phyloP scores from a whole-genome alignment of 345 rosid genomes.

The Melaleuca alternifolia region DNA sequence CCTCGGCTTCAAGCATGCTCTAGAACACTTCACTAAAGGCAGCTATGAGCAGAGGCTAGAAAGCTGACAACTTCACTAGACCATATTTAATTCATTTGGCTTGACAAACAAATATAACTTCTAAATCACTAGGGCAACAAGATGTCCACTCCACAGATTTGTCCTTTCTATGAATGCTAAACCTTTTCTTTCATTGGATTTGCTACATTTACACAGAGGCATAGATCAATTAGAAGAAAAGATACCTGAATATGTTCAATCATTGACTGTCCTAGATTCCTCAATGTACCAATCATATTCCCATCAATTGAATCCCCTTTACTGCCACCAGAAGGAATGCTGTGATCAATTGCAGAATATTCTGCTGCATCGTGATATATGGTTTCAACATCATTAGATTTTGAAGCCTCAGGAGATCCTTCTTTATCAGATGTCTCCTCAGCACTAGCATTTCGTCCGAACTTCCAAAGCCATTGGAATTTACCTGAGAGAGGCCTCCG shows the following conservation, averaged over 20 bases:
- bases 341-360: slow-evolving; percentile 19
- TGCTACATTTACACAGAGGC: neutral
- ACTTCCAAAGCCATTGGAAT: slow-evolving; percentile 92
- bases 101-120: neutral
- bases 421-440: slow-evolving; percentile 39
- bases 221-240: neutral
- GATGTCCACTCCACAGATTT: neutral
- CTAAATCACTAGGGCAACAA: neutral
- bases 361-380: slow-evolving; percentile 10
- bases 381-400: slow-evolving; percentile 18
- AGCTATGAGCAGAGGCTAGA: neutral
- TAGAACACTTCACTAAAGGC: neutral
- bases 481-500: slow-evolving; percentile 51
- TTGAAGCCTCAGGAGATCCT: slow-evolving; percentile 15
- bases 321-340: slow-evolving; percentile 16
- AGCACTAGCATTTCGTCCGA: slow-evolving; percentile 42
- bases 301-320: slow-evolving; percentile 54
- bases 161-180: neutral
- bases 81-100: neutral
- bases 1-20: neutral
- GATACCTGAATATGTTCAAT: slow-evolving; percentile 93
- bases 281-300: slow-evolving; percentile 58
- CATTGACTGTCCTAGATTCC: slow-evolving; percentile 84
- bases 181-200: neutral
- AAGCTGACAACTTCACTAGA: neutral